Conservation (phyloP, 208 protist species). For the Angomonas ambiguus region DNA sequence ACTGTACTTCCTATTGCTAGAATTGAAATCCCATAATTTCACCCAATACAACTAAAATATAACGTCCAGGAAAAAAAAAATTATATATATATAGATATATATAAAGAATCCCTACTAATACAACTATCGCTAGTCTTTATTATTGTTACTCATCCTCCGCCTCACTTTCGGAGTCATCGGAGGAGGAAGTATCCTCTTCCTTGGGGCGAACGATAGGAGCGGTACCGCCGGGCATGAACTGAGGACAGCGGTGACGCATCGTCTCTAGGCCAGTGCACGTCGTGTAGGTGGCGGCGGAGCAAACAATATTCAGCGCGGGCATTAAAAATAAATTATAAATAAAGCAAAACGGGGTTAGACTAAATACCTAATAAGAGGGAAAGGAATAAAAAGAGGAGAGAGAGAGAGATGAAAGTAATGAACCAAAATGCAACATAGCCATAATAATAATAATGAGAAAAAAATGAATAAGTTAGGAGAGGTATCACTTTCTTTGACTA, state of each 20-base stretch:
- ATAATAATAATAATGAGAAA: background rate
- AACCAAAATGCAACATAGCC: background rate
- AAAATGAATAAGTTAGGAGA: background rate
- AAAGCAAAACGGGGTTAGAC: constrained; percentile 2
- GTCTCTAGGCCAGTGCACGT: constrained; percentile 47
- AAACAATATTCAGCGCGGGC: constrained; percentile 72
- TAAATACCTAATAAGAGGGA: background rate
- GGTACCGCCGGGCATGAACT: constrained; percentile 54
- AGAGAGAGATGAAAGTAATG: constrained; percentile 9
- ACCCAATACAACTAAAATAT: background rate
- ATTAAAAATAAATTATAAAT: constrained; percentile 25
- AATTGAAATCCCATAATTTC: constrained; percentile 13
- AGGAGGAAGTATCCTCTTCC: constrained; percentile 22
- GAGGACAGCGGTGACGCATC: constrained; percentile 70
- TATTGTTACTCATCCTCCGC: constrained; percentile 9
- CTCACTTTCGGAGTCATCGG: constrained; percentile 12
- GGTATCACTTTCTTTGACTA: background rate
- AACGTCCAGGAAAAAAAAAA: constrained; percentile 1
- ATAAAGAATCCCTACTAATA: background rate
- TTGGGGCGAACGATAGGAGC: constrained; percentile 29
- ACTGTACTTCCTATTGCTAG: constrained; percentile 6
- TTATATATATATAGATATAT: background rate
- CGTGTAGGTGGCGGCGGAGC: constrained; percentile 62
- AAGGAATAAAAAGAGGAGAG: background rate
- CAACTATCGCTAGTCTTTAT: background rate